phyloP scores from a whole-genome alignment of 2,329 filamentous ascomycete species.

The Apiospora rasikravindrae region DNA sequence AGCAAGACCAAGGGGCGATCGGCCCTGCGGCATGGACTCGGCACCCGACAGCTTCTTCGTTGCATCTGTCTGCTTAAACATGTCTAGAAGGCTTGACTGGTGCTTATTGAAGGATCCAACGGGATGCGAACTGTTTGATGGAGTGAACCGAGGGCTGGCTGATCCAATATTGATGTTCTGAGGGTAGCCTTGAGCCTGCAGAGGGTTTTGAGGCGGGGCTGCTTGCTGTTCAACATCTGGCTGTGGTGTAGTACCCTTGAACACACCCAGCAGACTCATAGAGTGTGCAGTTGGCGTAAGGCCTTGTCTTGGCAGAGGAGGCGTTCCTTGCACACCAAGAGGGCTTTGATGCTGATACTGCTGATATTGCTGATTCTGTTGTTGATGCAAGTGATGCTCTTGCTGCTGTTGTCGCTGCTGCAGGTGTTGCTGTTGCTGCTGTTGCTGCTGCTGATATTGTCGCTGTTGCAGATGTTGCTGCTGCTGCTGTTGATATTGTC shows the following conservation, averaged over 20 bases:
- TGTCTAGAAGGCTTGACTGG: conserved; percentile 55
- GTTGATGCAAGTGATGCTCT: conserved; percentile 35
- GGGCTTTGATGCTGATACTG: conserved; percentile 27
- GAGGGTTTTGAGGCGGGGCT: background rate
- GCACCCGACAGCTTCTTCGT: conserved; percentile 29
- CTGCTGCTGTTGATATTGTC: conserved; percentile 28
- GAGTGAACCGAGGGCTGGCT: conserved; percentile 11
- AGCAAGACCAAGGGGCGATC: background rate
- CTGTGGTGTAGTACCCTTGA: conserved; percentile 43
- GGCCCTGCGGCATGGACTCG: conserved; percentile 18
- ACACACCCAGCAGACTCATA: conserved; percentile 45
- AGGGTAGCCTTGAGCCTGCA: background rate
- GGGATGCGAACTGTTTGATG: conserved; percentile 23
- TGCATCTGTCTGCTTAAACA: conserved; percentile 54
- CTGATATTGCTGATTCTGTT: conserved; percentile 29
- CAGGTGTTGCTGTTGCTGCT: conserved; percentile 21
- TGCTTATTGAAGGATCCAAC: conserved; percentile 45
- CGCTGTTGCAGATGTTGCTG: conserved; percentile 35
- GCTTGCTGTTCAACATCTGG: conserved; percentile 19
- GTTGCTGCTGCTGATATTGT: conserved; percentile 28
- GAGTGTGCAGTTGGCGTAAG: conserved; percentile 35
- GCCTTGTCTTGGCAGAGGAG: conserved; percentile 22
- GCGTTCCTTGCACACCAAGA: conserved; percentile 22
- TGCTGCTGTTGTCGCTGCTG: conserved; percentile 29
- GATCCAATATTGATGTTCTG: conserved; percentile 21